These are phyloP conservation scores for Candida dubliniensis DNA, from an alignment of 1,139 yeast genomes.

Conservation along the genomic window DNA sequence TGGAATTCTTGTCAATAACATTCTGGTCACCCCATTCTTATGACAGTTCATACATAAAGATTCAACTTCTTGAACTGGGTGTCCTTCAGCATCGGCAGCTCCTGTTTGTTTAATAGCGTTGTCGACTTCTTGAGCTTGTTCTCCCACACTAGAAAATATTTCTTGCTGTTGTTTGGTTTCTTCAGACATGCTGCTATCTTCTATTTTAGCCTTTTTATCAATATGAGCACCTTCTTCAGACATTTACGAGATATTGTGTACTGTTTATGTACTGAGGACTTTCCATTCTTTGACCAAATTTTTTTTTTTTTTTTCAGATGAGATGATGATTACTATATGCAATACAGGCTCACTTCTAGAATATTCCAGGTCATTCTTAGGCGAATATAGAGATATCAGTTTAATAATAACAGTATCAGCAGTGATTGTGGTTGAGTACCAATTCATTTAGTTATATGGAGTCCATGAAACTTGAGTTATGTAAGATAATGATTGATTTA, in stretches of 20 bases:
- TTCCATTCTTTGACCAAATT: background rate
- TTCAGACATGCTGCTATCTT: slow-evolving; percentile 8
- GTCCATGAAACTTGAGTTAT: no score
- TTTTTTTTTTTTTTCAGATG: slow-evolving; percentile 5
- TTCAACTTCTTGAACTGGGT: slow-evolving; percentile 92
- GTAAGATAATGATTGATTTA: no score
- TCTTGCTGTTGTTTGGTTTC: slow-evolving; percentile 29
- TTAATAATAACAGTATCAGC: no score
- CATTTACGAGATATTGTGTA: background rate
- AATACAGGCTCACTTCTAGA: background rate
- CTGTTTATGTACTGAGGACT: background rate
- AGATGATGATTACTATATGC: background rate
- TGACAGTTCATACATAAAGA: slow-evolving; percentile 96
- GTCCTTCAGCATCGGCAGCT: slow-evolving; percentile 84
- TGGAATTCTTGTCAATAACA: slow-evolving; percentile 87
- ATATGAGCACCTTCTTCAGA: slow-evolving; percentile 14
- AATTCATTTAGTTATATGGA: no score
- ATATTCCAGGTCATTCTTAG: background rate
- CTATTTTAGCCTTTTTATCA: slow-evolving; percentile 16
- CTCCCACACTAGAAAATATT: slow-evolving; percentile 59
- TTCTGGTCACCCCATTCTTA: slow-evolving; percentile 76
- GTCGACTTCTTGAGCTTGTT: slow-evolving; percentile 48
- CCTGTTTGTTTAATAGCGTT: slow-evolving; percentile 46
- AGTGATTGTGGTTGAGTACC: no score
- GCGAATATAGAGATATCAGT: background rate